A percentile compares a stretch with the other conserved stretches of the same genome.
phyloP scores from a whole-genome alignment of 1,284 basidiomycete species.

The Ceratobasidium sp. region DNA sequence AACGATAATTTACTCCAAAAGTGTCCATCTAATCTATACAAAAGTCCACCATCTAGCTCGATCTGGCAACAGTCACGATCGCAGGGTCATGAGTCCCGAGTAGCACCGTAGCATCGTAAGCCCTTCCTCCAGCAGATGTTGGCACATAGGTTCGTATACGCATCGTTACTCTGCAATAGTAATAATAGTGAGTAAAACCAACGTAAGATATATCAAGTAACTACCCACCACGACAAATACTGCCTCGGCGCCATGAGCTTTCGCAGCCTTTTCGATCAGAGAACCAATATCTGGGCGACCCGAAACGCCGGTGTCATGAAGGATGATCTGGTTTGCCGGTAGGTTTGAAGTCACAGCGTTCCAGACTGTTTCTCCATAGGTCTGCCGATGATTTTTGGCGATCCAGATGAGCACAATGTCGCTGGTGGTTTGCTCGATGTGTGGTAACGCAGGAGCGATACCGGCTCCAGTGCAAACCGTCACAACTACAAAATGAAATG shows the following conservation, averaged over 20 bases:
- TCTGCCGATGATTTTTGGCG: slow-evolving; percentile 27
- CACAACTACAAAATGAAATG: not conserved
- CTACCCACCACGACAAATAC: slow-evolving; percentile 25
- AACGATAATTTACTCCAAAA: too few relatives aligned
- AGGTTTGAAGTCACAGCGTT: slow-evolving; percentile 16
- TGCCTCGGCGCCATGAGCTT: slow-evolving; percentile 26
- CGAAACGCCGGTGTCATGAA: slow-evolving; percentile 26
- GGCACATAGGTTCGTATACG: slow-evolving; percentile 14
- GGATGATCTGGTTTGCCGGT: slow-evolving; percentile 7
- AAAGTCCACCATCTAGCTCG: too few relatives aligned
- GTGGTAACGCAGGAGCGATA: slow-evolving; percentile 30
- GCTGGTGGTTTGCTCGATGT: slow-evolving; percentile 33
- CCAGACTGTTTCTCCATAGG: slow-evolving; percentile 33
- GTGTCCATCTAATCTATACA: too few relatives aligned
- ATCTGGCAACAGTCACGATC: too few relatives aligned
- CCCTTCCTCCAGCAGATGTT: slow-evolving; percentile 35
- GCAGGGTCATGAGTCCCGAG: slow-evolving; percentile 18
- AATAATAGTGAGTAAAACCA: not conserved
- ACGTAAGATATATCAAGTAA: not conserved
- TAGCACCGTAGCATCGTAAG: slow-evolving; percentile 33
- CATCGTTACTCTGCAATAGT: slow-evolving; percentile 16
- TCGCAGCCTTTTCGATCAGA: slow-evolving; percentile 24
- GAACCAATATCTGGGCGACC: slow-evolving; percentile 26
- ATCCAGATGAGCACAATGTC: slow-evolving; percentile 34
- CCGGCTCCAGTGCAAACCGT: slow-evolving; percentile 31